Evolutionary conservation across 352 stramenopile species (phyloP).

Genomic region (Pythium graminicola): DNA sequence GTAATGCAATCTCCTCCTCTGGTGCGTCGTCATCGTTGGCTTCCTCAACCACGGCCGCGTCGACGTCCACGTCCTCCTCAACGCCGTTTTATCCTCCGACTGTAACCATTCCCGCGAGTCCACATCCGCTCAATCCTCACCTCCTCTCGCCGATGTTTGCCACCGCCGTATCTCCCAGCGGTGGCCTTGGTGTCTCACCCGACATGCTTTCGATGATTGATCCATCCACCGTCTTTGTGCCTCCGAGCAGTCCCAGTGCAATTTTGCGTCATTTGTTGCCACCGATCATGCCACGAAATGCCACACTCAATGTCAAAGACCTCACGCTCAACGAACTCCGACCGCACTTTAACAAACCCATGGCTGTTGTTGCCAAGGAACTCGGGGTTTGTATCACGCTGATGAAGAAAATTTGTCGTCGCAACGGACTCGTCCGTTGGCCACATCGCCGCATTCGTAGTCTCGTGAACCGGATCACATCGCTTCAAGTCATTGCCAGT

Average conservation of each 20-base stretch:
- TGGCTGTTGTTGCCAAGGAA: constrained; percentile 75
- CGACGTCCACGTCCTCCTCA: not conserved
- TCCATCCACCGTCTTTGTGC: constrained; percentile 29
- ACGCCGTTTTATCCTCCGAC: constrained; percentile 32
- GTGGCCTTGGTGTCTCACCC: constrained; percentile 25
- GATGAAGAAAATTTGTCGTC: constrained; percentile 85
- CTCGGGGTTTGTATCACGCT: constrained; percentile 81
- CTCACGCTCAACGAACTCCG: constrained; percentile 76
- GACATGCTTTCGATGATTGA: constrained; percentile 46
- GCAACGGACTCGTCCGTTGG: constrained; percentile 74
- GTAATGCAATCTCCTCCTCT: constrained; percentile 25
- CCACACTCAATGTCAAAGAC: constrained; percentile 53
- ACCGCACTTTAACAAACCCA: constrained; percentile 81
- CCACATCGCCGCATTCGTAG: constrained; percentile 76
- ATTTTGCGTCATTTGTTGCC: constrained; percentile 43
- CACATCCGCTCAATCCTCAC: constrained; percentile 16
- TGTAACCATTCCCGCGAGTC: constrained; percentile 16
- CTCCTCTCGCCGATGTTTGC: constrained; percentile 21
- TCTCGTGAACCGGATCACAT: constrained; percentile 77
- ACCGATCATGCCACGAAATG: constrained; percentile 23
- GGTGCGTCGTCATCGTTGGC: constrained; percentile 4
- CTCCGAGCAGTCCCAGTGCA: constrained; percentile 31
- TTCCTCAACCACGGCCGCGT: not conserved
- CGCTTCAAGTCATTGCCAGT: constrained; percentile 54
- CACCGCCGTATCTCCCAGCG: constrained; percentile 13